Conservation (phyloP, 805 yeast species). For the Lipomyces yamadae region DNA sequence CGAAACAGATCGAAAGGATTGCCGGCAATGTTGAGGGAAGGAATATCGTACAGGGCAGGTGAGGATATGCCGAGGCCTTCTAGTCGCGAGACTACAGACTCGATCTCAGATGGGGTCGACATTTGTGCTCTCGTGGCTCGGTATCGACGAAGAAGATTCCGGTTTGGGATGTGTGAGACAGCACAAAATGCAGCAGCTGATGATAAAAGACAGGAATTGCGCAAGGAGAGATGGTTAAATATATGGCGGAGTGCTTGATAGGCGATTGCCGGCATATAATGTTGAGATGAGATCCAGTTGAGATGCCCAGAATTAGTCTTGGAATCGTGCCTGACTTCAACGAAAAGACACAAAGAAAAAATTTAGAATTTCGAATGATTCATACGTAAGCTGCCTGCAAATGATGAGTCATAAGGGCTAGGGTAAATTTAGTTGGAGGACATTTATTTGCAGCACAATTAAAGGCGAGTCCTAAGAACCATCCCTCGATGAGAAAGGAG, state of each 20-base stretch:
- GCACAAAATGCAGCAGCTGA: background rate
- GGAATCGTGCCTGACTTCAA: background rate
- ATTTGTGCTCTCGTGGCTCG: background rate
- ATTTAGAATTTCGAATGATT: background rate
- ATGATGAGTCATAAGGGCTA: background rate
- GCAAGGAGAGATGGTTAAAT: background rate
- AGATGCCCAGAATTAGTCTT: background rate
- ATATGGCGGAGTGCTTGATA: background rate
- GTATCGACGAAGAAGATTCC: background rate
- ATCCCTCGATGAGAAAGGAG: too few species aligned
- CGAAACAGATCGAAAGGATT: slow-evolving; percentile 89
- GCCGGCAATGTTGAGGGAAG: slow-evolving; percentile 59
- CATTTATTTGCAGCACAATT: too few species aligned
- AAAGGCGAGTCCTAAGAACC: too few species aligned
- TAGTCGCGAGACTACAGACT: slow-evolving; percentile 15
- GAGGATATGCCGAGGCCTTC: slow-evolving; percentile 23
- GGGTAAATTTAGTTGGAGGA: background rate
- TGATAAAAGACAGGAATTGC: background rate
- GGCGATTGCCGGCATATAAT: background rate
- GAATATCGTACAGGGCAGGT: slow-evolving; percentile 21
- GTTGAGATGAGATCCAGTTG: background rate
- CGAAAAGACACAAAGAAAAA: background rate
- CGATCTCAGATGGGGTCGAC: slow-evolving; percentile 11
- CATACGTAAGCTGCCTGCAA: background rate
- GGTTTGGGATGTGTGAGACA: background rate